phyloP scores from a whole-genome alignment of 352 stramenopile species.

The Phytophthora cryptogea region DNA sequence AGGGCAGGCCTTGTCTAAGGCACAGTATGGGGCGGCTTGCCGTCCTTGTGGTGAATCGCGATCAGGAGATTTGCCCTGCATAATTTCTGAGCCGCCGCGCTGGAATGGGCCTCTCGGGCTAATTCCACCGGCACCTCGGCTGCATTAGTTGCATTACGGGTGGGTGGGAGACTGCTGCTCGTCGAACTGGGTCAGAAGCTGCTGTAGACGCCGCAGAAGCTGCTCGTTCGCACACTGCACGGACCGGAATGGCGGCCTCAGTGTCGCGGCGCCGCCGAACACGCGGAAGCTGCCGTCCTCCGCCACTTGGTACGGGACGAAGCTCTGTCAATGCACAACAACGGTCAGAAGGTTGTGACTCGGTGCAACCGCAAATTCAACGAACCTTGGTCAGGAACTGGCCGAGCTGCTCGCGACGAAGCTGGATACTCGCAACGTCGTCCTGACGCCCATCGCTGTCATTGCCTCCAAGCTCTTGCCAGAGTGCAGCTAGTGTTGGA shows the following conservation, averaged over 20 bases:
- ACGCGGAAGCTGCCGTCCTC: constrained; percentile 29
- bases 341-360: background rate
- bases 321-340: constrained; percentile 14
- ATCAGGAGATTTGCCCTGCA: constrained; percentile 86
- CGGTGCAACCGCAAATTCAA: constrained; percentile 1
- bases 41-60: constrained; percentile 68
- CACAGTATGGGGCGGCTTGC: constrained; percentile 21
- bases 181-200: constrained; percentile 37
- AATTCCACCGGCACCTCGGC: constrained; percentile 38
- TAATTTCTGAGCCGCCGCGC: constrained; percentile 63
- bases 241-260: constrained; percentile 41
- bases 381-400: constrained; percentile 34
- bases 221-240: constrained; percentile 53
- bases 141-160: background rate
- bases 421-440: constrained; percentile 8
- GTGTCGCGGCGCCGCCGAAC: constrained; percentile 54
- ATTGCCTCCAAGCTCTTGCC: constrained; percentile 6
- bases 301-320: constrained; percentile 27
- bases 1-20: constrained; percentile 46
- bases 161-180: constrained; percentile 2
- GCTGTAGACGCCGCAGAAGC: constrained; percentile 45
- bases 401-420: constrained; percentile 11
- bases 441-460: background rate
- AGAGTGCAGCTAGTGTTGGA: constrained; percentile 23
- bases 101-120: constrained; percentile 36